Percentiles rank a stretch among this genome's conserved stretches.
Evolutionary conservation across 345 rosid genomes (phyloP).

Genomic region (Tarenaya hassleriana): DNA sequence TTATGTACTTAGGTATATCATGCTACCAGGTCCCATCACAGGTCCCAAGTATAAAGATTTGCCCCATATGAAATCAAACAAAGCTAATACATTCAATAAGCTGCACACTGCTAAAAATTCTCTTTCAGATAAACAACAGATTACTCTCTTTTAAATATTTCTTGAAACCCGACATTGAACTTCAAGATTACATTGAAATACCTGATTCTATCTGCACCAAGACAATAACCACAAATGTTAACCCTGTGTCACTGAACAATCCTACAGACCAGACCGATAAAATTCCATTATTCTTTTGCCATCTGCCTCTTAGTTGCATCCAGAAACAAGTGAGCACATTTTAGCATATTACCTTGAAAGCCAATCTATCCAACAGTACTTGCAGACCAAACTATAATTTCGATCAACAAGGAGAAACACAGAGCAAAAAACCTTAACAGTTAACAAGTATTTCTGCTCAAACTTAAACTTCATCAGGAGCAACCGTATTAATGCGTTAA

Average conservation of each 20-base stretch:
- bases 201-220: no score
- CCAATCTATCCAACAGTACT: background rate
- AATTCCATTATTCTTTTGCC: no score
- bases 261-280: slow-evolving; percentile 1
- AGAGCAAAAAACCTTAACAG: no score
- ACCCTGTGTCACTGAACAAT: slow-evolving; percentile 3
- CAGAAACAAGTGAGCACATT: no score
- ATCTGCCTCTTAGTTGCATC: no score
- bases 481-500: slow-evolving; percentile 8
- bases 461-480: slow-evolving; percentile 11
- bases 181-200: no score
- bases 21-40: background rate
- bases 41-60: background rate
- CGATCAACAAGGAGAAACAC: no score
- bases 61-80: background rate
- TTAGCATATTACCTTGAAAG: no score
- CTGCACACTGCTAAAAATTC: no score
- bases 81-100: background rate
- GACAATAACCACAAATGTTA: no score
- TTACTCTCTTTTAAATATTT: background rate
- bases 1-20: background rate
- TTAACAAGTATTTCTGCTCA: no score
- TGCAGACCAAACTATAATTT: background rate
- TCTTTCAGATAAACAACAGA: slow-evolving; percentile 6
- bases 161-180: no score